These are phyloP conservation scores for Rhypophila decipiens DNA, from an alignment of 495 filamentous ascomycete genomes.

Conservation along the genomic window DNA sequence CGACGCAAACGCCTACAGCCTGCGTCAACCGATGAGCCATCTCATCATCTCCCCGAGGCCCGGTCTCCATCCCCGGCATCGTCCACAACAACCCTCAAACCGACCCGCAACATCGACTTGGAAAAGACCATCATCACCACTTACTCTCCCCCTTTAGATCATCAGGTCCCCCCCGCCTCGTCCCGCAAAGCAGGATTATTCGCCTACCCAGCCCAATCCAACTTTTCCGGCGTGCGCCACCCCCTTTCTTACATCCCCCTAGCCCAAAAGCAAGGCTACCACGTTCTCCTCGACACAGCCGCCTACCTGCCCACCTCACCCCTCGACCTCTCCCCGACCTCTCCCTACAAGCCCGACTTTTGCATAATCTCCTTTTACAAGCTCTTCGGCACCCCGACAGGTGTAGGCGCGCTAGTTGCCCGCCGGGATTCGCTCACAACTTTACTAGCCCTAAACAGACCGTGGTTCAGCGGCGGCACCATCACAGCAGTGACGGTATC, in stretches of 20 bases:
- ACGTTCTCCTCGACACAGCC: conserved; percentile 53
- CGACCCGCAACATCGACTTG: too few relatives aligned
- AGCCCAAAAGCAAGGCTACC: conserved; percentile 37
- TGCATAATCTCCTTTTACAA: conserved; percentile 55
- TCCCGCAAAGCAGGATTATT: conserved; percentile 35
- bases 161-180: not conserved
- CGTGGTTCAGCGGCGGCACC: conserved; percentile 58
- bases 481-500: conserved; percentile 46
- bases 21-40: too few relatives aligned
- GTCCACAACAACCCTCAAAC: too few relatives aligned
- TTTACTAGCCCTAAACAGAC: conserved; percentile 37
- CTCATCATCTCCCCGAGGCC: too few relatives aligned
- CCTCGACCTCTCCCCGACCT: conserved; percentile 41
- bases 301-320: conserved; percentile 48
- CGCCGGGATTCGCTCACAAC: conserved; percentile 36
- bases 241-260: conserved; percentile 45
- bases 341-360: conserved; percentile 53
- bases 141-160: not conserved
- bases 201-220: conserved; percentile 60
- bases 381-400: conserved; percentile 56
- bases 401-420: conserved; percentile 52
- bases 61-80: too few relatives aligned
- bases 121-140: too few relatives aligned
- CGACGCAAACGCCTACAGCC: too few relatives aligned
- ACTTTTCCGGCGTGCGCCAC: conserved; percentile 55